A percentile compares a stretch with the other conserved stretches of the same genome.
Evolutionary conservation across 2,329 filamentous ascomycete genomes (phyloP).

Genomic region (Nothophoma quercina): DNA sequence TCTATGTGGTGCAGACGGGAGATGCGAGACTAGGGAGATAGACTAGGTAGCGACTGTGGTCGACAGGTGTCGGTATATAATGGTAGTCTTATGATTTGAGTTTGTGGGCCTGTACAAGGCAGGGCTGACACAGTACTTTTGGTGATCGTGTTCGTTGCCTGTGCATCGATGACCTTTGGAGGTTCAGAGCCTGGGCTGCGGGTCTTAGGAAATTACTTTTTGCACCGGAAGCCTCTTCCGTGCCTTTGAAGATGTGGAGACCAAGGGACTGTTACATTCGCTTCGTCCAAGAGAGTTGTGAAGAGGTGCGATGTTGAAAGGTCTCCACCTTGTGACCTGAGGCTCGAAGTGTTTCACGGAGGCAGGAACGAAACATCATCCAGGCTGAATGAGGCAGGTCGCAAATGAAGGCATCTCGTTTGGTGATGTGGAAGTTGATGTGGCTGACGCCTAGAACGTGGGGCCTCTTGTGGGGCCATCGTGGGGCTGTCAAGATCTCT

Average conservation of each 20-base stretch:
- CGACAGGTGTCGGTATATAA: slow-evolving; percentile 11
- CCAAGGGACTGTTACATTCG: not conserved
- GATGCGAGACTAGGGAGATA: slow-evolving; percentile 15
- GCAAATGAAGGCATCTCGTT: not conserved
- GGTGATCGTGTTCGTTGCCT: slow-evolving; percentile 5
- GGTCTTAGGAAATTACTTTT: slow-evolving; percentile 1
- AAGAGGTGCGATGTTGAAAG: not conserved
- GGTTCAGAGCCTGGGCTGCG: not conserved
- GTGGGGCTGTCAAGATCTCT: slow-evolving; percentile 7
- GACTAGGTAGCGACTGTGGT: not conserved
- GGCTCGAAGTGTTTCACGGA: slow-evolving; percentile 14
- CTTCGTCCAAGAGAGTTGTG: not conserved
- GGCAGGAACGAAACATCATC: slow-evolving; percentile 12
- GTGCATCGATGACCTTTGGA: slow-evolving; percentile 1
- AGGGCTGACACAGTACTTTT: slow-evolving; percentile 12
- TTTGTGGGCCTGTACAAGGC: slow-evolving; percentile 1
- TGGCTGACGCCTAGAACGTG: slow-evolving; percentile 2
- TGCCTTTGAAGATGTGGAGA: not conserved
- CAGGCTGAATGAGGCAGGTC: slow-evolving; percentile 9
- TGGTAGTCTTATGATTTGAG: slow-evolving; percentile 5
- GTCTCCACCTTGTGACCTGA: slow-evolving; percentile 3
- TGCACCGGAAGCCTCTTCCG: not conserved
- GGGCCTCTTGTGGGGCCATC: not conserved
- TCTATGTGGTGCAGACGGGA: slow-evolving; percentile 13
- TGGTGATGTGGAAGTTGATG: not conserved